These are phyloP conservation scores for Hypoxylon subgilvum DNA, from an alignment of 495 filamentous ascomycete species.

Conservation along the genomic window DNA sequence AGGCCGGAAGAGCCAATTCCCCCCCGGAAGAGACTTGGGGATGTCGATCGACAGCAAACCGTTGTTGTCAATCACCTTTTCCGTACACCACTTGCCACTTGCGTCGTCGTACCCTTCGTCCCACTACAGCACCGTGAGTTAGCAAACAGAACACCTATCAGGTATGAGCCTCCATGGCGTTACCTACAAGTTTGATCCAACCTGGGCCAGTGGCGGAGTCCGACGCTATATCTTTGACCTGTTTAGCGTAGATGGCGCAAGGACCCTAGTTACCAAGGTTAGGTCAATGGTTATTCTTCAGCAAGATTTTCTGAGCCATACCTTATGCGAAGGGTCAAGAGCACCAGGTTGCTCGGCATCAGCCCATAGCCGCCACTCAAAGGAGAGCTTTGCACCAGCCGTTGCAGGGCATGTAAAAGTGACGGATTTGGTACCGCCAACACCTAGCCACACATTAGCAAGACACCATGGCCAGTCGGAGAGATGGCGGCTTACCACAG, in stretches of 20 bases:
- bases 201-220: conserved; percentile 61
- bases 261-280: conserved; percentile 48
- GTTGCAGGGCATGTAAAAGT: conserved; percentile 62
- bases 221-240: conserved; percentile 53
- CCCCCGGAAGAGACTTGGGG: conserved; percentile 64
- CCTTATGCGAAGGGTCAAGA: conserved; percentile 70
- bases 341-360: conserved; percentile 60
- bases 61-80: conserved; percentile 66
- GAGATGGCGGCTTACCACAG: conserved; percentile 61
- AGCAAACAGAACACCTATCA: not conserved
- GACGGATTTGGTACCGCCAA: conserved; percentile 61
- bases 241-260: conserved; percentile 76
- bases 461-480: not conserved
- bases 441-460: conserved; percentile 48
- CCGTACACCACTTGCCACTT: conserved; percentile 67
- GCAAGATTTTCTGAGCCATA: not conserved
- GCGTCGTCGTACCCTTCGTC: conserved; percentile 65
- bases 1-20: conserved; percentile 70
- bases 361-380: conserved; percentile 67
- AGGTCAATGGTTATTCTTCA: not conserved
- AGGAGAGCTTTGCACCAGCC: conserved; percentile 62
- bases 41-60: conserved; percentile 67
- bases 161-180: too few relatives aligned
- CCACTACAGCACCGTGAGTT: conserved; percentile 41
- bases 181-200: conserved; percentile 74